Conservation (phyloP, 139 green algal genomes). For the Edaphochlamys debaryana region DNA sequence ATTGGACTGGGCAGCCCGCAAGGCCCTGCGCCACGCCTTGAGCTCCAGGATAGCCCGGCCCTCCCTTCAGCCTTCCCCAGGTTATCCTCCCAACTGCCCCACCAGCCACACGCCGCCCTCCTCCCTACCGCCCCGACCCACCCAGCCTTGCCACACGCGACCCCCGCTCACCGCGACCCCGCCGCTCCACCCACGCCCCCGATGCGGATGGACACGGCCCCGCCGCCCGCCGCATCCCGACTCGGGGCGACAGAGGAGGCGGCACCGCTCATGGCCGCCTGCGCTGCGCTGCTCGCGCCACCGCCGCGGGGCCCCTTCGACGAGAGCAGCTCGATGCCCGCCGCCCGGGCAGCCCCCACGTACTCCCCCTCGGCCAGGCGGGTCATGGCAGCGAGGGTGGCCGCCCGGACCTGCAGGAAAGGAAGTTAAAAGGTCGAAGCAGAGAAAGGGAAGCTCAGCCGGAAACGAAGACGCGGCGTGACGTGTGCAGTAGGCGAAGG, state of each 20-base stretch:
- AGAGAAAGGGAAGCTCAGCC: background rate
- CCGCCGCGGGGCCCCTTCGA: background rate
- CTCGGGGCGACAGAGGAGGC: background rate
- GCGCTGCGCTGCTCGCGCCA: background rate
- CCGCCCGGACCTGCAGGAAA: background rate
- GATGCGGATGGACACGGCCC: slow-evolving; percentile 14
- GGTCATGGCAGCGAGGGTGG: slow-evolving; percentile 12
- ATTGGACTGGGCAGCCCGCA: background rate
- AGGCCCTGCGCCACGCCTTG: too few relatives aligned
- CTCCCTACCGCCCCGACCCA: background rate
- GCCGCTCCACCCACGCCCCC: slow-evolving; percentile 25
- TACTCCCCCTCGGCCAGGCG: slow-evolving; percentile 16
- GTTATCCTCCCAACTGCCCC: too few relatives aligned
- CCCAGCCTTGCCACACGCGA: background rate
- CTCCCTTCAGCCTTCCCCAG: too few relatives aligned
- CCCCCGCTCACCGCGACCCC: background rate
- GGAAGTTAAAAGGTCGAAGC: background rate
- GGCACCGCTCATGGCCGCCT: background rate
- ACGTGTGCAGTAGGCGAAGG: background rate
- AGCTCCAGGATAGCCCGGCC: too few relatives aligned
- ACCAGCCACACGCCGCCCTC: too few relatives aligned
- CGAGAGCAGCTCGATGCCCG: background rate
- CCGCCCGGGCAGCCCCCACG: background rate
- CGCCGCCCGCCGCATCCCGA: background rate
- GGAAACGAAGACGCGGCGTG: background rate